These are phyloP conservation scores for Immersiporthe knoxdaviesiana DNA, from an alignment of 2,329 filamentous ascomycete species.

Conservation along the genomic window DNA sequence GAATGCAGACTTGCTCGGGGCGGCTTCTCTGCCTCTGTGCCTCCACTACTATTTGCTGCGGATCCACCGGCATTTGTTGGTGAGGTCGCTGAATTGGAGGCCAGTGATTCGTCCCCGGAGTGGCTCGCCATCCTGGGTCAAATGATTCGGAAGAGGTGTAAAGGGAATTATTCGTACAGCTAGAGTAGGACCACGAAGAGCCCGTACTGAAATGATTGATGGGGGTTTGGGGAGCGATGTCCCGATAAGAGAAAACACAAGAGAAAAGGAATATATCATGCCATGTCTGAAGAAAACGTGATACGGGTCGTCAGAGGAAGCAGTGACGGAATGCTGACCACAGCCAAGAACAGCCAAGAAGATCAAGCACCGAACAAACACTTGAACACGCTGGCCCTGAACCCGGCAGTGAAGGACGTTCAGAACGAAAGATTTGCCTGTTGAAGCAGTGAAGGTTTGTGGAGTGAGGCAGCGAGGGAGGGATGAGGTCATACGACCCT, in stretches of 20 bases:
- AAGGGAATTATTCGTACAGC: background rate
- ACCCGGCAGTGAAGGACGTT: background rate
- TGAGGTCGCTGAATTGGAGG: background rate
- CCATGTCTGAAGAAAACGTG: background rate
- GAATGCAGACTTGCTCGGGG: slow-evolving; percentile 19
- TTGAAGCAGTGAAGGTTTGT: background rate
- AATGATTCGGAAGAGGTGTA: background rate
- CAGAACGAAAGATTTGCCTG: background rate
- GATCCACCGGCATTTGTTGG: background rate
- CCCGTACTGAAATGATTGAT: background rate
- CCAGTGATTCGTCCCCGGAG: slow-evolving; percentile 10
- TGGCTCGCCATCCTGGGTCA: background rate
- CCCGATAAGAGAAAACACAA: background rate
- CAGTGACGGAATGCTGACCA: background rate
- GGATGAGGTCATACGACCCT: slow-evolving; percentile 13
- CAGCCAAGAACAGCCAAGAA: slow-evolving; percentile 1
- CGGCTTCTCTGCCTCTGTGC: slow-evolving; percentile 4
- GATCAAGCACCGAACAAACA: background rate
- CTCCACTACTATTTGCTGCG: background rate
- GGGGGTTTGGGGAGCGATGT: background rate
- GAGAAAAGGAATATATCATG: background rate
- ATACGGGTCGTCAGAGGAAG: background rate
- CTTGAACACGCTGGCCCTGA: background rate
- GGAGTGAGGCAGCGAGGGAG: background rate
- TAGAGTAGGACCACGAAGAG: background rate